Evolutionary conservation across 1,284 basidiomycete species (phyloP).

Genomic region (Malassezia furfur): DNA sequence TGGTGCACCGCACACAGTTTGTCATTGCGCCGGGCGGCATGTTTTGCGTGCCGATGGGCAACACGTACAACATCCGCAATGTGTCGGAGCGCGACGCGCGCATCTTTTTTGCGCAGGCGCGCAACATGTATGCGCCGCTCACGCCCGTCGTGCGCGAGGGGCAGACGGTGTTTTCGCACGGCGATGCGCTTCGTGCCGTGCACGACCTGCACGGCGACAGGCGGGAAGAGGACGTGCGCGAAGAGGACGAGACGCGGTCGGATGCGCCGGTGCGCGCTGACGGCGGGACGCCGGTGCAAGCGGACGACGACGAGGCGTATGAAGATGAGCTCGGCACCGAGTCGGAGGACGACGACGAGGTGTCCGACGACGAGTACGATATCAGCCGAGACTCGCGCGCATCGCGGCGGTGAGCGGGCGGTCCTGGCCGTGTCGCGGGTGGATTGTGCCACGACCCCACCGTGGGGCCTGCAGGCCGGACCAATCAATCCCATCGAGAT

Average conservation of each 20-base stretch:
- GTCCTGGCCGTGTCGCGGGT: too few relatives aligned
- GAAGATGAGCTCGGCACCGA: background rate
- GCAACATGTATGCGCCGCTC: slow-evolving; percentile 52
- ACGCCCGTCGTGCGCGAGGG: slow-evolving; percentile 11
- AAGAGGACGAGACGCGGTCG: too few relatives aligned
- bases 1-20: slow-evolving; percentile 68
- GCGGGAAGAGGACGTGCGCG: too few relatives aligned
- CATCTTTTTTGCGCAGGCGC: slow-evolving; percentile 85
- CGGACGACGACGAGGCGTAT: background rate
- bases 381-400: background rate
- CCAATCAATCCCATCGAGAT: too few relatives aligned
- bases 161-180: slow-evolving; percentile 14
- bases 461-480: too few relatives aligned
- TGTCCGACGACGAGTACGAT: slow-evolving; percentile 4
- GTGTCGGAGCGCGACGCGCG: slow-evolving; percentile 67
- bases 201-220: background rate
- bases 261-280: too few relatives aligned
- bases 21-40: slow-evolving; percentile 70
- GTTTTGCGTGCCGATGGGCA: slow-evolving; percentile 86
- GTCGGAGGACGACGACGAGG: background rate
- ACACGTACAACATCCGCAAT: slow-evolving; percentile 81
- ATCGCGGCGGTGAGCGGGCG: background rate
- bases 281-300: background rate
- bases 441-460: too few relatives aligned
- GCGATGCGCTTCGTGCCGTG: background rate